phyloP scores from a whole-genome alignment of 345 rosid species.

The Eucalyptus marginata region DNA sequence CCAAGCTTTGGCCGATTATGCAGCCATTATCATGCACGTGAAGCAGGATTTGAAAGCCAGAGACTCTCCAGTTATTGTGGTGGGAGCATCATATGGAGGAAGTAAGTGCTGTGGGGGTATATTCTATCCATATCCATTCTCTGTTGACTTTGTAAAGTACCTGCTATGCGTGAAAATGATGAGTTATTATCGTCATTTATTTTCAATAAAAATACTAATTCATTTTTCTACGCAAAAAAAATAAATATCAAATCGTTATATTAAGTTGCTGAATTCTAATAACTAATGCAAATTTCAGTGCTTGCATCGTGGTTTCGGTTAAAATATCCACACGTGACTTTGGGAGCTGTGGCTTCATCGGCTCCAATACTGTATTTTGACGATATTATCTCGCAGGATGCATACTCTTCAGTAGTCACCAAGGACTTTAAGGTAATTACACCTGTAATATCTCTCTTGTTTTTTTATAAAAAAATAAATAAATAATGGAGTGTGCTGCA shows the following conservation, averaged over 20 bases:
- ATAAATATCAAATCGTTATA: not conserved
- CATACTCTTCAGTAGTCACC: not conserved
- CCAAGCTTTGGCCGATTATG: not conserved
- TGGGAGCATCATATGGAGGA: not conserved
- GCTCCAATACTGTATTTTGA: not conserved
- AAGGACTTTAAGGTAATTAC: not conserved
- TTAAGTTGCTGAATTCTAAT: not conserved
- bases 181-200: not conserved
- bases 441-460: not conserved
- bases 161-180: not conserved
- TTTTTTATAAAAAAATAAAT: too few species aligned
- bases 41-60: not conserved
- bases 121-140: not conserved
- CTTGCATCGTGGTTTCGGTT: not conserved
- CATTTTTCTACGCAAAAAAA: too few species aligned
- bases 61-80: not conserved
- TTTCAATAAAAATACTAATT: not conserved
- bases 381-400: not conserved
- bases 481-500: not conserved
- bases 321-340: not conserved
- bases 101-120: not conserved
- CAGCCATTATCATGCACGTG: not conserved
- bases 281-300: not conserved
- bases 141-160: not conserved
- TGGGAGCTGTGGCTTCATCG: not conserved